These are phyloP conservation scores for Oryza rufipogon DNA, from an alignment of 176 grass and related monocot species.

Conservation along the genomic window DNA sequence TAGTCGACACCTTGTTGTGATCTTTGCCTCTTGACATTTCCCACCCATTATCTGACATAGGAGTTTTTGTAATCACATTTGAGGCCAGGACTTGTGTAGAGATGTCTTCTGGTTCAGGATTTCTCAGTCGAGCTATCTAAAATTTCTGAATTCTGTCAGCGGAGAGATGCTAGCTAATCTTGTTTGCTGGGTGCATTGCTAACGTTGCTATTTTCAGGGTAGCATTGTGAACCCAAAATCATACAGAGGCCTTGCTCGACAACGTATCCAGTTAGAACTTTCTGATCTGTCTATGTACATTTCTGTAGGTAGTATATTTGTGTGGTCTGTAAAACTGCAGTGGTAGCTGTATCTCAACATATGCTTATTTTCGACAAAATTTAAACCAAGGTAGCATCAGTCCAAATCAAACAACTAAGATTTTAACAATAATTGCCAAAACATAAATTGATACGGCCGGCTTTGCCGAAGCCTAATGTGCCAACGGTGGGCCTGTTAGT, in stretches of 20 bases:
- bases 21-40: neutral
- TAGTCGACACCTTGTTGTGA: slow-evolving; percentile 63
- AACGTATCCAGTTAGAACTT: neutral
- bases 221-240: neutral
- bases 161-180: slow-evolving; percentile 11
- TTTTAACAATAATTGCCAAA: too few species aligned
- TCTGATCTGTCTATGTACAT: neutral
- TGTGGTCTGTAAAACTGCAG: too few species aligned
- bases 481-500: too few species aligned
- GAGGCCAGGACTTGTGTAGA: neutral
- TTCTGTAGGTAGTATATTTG: neutral
- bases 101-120: neutral
- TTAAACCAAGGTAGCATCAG: too few species aligned
- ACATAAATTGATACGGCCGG: too few species aligned
- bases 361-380: too few species aligned
- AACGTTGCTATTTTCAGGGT: neutral
- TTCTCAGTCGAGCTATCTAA: neutral
- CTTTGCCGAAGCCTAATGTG: neutral
- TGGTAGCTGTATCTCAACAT: too few species aligned
- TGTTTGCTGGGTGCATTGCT: neutral
- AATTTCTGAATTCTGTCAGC: neutral
- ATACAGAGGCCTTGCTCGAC: neutral
- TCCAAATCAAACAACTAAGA: too few species aligned
- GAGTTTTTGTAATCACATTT: neutral
- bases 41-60: slow-evolving; percentile 3